phyloP scores from a whole-genome alignment of 2,329 filamentous ascomycete genomes.

The Aureobasidium sp. region DNA sequence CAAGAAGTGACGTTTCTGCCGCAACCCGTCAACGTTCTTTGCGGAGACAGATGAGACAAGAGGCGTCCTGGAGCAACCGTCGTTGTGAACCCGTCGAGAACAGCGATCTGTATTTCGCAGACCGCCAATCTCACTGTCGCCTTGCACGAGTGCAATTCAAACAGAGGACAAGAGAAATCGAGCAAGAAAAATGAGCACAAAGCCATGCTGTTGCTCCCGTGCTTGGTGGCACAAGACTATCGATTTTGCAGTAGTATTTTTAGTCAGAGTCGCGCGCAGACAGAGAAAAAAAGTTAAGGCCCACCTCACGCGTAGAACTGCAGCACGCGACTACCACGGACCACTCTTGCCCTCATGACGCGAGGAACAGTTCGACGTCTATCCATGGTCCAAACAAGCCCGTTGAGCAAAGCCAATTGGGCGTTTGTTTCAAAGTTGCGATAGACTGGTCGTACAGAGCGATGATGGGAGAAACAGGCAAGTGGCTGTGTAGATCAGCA shows the following conservation, averaged over 20 bases:
- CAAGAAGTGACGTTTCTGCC: constrained; percentile 6
- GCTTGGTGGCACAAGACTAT: constrained; percentile 12
- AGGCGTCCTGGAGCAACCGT: constrained; percentile 4
- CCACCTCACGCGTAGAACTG: constrained; percentile 2
- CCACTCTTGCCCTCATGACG: background rate
- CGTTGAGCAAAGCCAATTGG: constrained; percentile 8
- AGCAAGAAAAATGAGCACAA: background rate
- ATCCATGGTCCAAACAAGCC: constrained; percentile 2
- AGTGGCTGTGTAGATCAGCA: background rate
- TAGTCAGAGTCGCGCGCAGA: background rate
- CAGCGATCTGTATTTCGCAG: constrained; percentile 11
- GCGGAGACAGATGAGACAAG: constrained; percentile 15
- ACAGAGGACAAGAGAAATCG: background rate
- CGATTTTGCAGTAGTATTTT: constrained; percentile 3
- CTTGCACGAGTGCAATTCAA: background rate
- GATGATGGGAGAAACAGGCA: background rate
- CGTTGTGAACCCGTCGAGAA: background rate
- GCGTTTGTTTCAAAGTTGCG: background rate
- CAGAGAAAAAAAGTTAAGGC: background rate
- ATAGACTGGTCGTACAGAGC: background rate
- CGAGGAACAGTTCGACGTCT: background rate
- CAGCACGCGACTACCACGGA: constrained; percentile 10
- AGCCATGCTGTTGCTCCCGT: background rate
- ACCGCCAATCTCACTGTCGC: background rate
- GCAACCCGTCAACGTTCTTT: constrained; percentile 8